A percentile compares a stretch with the other conserved stretches of the same genome.
These are phyloP conservation scores for Triglochin maritima DNA, from an alignment of 106 monocot species.

Conservation along the genomic window DNA sequence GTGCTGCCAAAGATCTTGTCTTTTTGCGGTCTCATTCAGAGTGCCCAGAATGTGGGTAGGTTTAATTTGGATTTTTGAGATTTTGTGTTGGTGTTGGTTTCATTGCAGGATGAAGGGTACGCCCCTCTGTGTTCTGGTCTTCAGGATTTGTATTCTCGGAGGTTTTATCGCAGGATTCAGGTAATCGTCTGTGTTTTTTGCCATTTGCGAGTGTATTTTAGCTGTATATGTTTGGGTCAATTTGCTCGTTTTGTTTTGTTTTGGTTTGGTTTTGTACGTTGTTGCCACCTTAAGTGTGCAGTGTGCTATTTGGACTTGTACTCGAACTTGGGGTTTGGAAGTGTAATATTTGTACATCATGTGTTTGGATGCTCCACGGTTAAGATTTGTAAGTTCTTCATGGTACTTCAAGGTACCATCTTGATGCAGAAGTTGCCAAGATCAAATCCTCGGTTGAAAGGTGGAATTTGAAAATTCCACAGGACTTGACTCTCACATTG, in stretches of 20 bases:
- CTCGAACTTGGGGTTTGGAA: no score
- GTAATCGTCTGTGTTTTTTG: slow-evolving; percentile 14
- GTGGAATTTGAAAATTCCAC: no score
- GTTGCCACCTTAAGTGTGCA: no score
- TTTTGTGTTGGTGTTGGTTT: slow-evolving; percentile 5
- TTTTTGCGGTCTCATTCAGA: neutral
- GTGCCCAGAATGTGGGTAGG: neutral
- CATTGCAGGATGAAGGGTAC: slow-evolving; percentile 40
- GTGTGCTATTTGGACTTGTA: no score
- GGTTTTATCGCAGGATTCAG: slow-evolving; percentile 88
- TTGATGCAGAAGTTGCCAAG: no score
- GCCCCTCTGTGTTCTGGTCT: slow-evolving; percentile 79
- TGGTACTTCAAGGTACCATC: no score
- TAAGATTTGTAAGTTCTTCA: no score
- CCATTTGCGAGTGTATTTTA: neutral
- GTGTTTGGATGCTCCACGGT: no score
- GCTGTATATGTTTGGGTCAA: no score
- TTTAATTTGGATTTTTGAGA: neutral
- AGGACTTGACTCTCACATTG: no score
- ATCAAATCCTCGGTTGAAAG: no score
- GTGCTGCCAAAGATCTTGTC: slow-evolving; percentile 10
- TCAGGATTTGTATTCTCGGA: slow-evolving; percentile 78
- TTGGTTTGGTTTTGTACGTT: neutral
- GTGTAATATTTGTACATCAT: no score
- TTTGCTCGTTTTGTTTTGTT: neutral